These are phyloP conservation scores for Phytophthora vignae DNA, from an alignment of 352 stramenopile genomes.

Conservation along the genomic window DNA sequence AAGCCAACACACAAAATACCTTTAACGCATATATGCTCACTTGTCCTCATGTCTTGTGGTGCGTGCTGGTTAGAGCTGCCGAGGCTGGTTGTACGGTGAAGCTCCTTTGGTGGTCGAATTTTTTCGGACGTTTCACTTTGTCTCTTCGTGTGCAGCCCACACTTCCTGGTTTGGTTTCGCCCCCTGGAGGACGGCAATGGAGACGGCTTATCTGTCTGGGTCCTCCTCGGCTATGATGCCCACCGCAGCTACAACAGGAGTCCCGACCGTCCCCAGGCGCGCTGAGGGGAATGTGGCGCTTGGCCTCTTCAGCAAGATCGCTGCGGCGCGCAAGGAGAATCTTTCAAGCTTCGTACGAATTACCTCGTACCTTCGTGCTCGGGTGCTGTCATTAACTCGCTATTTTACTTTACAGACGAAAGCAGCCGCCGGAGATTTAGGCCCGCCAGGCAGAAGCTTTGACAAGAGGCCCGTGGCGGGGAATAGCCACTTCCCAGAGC, in stretches of 20 bases:
- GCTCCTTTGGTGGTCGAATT: slow-evolving; percentile 2
- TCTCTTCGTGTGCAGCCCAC: slow-evolving; percentile 17
- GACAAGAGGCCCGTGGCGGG: slow-evolving; percentile 26
- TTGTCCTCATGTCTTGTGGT: slow-evolving; percentile 13
- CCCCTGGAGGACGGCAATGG: slow-evolving; percentile 17
- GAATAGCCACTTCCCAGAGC: slow-evolving; percentile 59
- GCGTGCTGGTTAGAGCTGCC: slow-evolving; percentile 1
- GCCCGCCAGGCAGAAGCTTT: slow-evolving; percentile 21
- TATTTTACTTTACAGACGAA: slow-evolving; percentile 24
- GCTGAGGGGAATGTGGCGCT: slow-evolving; percentile 59
- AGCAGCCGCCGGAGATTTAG: slow-evolving; percentile 11
- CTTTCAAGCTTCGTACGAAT: slow-evolving; percentile 55
- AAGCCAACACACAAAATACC: slow-evolving; percentile 46
- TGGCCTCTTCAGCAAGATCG: slow-evolving; percentile 81
- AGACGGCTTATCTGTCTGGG: slow-evolving; percentile 29
- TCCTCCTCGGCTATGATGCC: slow-evolving; percentile 20
- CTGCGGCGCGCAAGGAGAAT: slow-evolving; percentile 73
- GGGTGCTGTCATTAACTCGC: not conserved
- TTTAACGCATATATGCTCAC: slow-evolving; percentile 28
- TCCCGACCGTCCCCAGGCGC: slow-evolving; percentile 19
- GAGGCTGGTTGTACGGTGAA: not conserved
- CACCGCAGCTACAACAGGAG: slow-evolving; percentile 10
- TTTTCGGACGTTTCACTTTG: slow-evolving; percentile 25
- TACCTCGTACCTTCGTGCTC: not conserved
- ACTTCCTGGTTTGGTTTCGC: not conserved